Conservation (phyloP, 768 basidiomycete genomes). For the Suillus bovinus region DNA sequence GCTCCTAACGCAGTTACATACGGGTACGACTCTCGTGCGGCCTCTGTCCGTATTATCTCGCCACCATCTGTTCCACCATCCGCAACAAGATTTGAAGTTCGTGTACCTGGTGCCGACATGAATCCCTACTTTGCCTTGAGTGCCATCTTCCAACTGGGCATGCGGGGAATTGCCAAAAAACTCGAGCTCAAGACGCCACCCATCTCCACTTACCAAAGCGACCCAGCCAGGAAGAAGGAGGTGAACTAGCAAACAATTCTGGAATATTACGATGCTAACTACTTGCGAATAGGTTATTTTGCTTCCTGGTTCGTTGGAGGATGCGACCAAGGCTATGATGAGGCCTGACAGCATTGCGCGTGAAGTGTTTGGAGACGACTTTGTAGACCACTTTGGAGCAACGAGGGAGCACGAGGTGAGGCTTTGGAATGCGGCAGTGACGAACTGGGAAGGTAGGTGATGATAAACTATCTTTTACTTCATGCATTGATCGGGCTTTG, state of each 20-base stretch:
- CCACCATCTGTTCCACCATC: conserved; percentile 82
- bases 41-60: conserved; percentile 88
- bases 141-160: conserved; percentile 83
- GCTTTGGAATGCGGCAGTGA: conserved; percentile 87
- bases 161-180: conserved; percentile 85
- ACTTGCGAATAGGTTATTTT: conserved; percentile 53
- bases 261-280: neutral
- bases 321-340: conserved; percentile 84
- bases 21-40: conserved; percentile 93
- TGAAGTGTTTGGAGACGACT: conserved; percentile 83
- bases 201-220: conserved; percentile 38
- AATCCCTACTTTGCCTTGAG: conserved; percentile 89
- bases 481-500: conserved; percentile 10
- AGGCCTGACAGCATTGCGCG: conserved; percentile 75
- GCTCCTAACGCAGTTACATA: conserved; percentile 92
- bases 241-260: conserved; percentile 43
- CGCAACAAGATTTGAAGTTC: conserved; percentile 90
- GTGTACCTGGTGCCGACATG: conserved; percentile 97
- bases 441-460: conserved; percentile 86
- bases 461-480: conserved; percentile 2
- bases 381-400: conserved; percentile 93
- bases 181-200: conserved; percentile 69
- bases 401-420: conserved; percentile 92
- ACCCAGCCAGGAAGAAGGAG: conserved; percentile 52
- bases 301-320: conserved; percentile 77